These are phyloP conservation scores for Fusarium haematococcum DNA, from an alignment of 2,329 filamentous ascomycete species.

Conservation along the genomic window DNA sequence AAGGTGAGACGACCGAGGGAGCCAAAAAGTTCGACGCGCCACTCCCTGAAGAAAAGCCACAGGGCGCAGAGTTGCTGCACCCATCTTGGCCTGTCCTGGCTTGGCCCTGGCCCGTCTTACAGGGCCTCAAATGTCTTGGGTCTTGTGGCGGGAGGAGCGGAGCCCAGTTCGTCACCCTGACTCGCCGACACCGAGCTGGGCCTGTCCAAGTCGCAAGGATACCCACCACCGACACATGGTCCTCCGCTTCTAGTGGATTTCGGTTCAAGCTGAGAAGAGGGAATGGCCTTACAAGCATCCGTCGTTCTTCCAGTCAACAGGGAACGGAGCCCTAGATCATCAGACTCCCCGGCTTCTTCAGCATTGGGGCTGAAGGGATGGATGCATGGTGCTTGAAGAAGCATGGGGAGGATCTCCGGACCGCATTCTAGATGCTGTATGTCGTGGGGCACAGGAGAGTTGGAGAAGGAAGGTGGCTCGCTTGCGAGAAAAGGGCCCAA, in stretches of 20 bases:
- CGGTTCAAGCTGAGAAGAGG: neutral
- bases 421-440: neutral
- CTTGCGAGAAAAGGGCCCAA: neutral
- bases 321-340: neutral
- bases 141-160: constrained; percentile 8
- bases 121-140: constrained; percentile 23
- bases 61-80: constrained; percentile 6
- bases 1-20: constrained; percentile 9
- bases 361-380: neutral
- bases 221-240: neutral
- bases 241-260: neutral
- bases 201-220: constrained; percentile 1
- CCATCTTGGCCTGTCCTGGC: neutral
- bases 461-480: neutral
- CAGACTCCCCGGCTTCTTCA: neutral
- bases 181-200: constrained; percentile 10
- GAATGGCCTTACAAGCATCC: constrained; percentile 1
- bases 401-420: neutral
- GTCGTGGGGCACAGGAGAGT: neutral
- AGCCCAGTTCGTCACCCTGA: constrained; percentile 17
- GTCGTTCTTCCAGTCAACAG: neutral
- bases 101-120: constrained; percentile 14
- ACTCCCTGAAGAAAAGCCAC: constrained; percentile 17
- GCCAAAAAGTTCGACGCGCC: constrained; percentile 10
- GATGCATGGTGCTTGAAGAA: neutral